Evolutionary conservation across 106 monocot genomes (phyloP), one percentile per base, ranked within the genome.

Genomic region (Allium fistulosum): DNA sequence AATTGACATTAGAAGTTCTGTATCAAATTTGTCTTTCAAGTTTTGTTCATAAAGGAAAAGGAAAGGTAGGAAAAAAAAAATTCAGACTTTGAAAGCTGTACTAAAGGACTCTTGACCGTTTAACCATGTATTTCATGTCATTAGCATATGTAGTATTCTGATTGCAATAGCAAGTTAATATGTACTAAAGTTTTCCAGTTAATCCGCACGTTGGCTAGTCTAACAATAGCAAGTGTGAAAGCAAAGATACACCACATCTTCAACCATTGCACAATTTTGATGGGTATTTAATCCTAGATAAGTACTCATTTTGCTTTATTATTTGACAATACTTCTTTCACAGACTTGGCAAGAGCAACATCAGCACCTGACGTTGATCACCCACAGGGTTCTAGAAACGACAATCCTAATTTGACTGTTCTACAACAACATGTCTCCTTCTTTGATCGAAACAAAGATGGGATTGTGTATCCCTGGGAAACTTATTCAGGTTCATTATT

Each of bases 351-450:
- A 12, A 65, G 73, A 70, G 94, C 85, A 6, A 62, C 88, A n/a
- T 76, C 74, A 17, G 83, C 90, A 53, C 85, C 80, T 6, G 87
- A 90, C 58, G 64, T 70, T 46, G 67, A 83, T 49, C 87, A 90
- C 64, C 87, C 91, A 5, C 70, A 80, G 2, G 67, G 67, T 7
- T 67, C 67, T 26, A 67, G 12, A 13, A 53, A 67, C 27, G 26
- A 52, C 52, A n/a, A 11, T 9, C 67, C 15, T 0, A 16, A 53
- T 6, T 26, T 67, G 67, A 67, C 26, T 14, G 67, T 67, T 27
- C 67, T 67, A 45, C 86, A 87, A 72, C 82, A 87, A 57, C 86
- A 87, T 61, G 86, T 61, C 4, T 68, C 82, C 45, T 86, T 86
- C 79, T 86, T 86, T 26, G 86, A 82, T 56, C 61, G 79, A 37